A percentile compares a stretch with the other conserved stretches of the same genome.
Evolutionary conservation across 495 filamentous ascomycete species (phyloP).

Genomic region (Lentithecium fluviatile): DNA sequence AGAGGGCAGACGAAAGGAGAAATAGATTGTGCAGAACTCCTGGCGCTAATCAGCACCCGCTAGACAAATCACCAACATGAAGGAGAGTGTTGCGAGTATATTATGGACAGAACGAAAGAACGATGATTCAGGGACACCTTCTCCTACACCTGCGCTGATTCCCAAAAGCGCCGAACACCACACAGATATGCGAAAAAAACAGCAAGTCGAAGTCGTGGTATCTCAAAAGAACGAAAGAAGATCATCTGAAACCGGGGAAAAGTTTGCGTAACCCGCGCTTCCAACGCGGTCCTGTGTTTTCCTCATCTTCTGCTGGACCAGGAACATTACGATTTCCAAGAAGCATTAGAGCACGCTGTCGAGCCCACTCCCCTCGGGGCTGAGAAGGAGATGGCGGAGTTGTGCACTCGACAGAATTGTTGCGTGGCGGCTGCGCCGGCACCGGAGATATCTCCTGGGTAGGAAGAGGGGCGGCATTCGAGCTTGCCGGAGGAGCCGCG

Average conservation of each 20-base stretch:
- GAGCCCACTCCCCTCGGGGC: constrained; percentile 41
- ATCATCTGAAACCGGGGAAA: constrained; percentile 33
- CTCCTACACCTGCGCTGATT: no score
- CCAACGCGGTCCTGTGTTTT: constrained; percentile 4
- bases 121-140: no score
- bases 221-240: background rate
- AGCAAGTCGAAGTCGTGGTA: background rate
- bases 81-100: no score
- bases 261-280: constrained; percentile 27
- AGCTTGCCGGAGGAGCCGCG: constrained; percentile 9
- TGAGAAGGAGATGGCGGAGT: background rate
- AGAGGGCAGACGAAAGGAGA: no score
- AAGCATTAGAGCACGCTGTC: constrained; percentile 40
- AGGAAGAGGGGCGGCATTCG: background rate
- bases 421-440: background rate
- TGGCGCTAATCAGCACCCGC: no score
- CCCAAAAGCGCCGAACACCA: background rate
- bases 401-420: background rate
- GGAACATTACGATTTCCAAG: constrained; percentile 29
- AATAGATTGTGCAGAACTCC: no score
- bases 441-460: background rate
- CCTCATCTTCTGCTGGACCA: constrained; percentile 21
- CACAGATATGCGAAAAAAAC: background rate
- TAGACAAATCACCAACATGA: no score
- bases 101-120: no score